Conservation (phyloP, 306 rosid genomes). For the Rosa lucieae region DNA sequence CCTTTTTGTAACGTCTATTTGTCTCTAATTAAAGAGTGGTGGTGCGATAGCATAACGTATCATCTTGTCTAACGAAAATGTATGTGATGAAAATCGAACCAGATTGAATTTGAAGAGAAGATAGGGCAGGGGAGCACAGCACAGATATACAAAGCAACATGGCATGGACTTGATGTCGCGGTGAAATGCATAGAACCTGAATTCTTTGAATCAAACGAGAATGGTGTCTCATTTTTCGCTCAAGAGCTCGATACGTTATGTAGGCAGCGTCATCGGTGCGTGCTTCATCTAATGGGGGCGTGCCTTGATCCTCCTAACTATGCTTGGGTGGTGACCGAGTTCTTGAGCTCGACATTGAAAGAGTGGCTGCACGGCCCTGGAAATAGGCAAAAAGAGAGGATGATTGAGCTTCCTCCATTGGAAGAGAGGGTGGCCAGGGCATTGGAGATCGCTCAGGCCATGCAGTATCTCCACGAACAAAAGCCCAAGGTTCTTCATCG, state of each 20-base stretch:
- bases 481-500: slow-evolving; percentile 71
- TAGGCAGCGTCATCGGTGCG: slow-evolving; percentile 62
- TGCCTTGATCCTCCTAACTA: slow-evolving; percentile 69
- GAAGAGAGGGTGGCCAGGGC: slow-evolving; percentile 51
- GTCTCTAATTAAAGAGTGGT: neutral
- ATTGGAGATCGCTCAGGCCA: slow-evolving; percentile 65
- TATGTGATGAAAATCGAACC: neutral
- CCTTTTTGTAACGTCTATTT: neutral
- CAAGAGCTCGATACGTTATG: slow-evolving; percentile 71
- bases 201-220: slow-evolving; percentile 52
- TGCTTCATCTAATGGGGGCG: slow-evolving; percentile 75
- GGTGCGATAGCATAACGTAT: neutral
- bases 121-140: slow-evolving; percentile 78
- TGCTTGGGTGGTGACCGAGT: slow-evolving; percentile 76
- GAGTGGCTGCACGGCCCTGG: slow-evolving; percentile 83
- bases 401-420: slow-evolving; percentile 46
- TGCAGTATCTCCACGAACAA: slow-evolving; percentile 85
- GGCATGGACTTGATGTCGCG: slow-evolving; percentile 76
- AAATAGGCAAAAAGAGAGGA: slow-evolving; percentile 39
- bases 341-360: slow-evolving; percentile 44
- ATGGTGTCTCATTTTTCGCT: slow-evolving; percentile 51
- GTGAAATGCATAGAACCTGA: slow-evolving; percentile 61
- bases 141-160: slow-evolving; percentile 56
- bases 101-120: slow-evolving; percentile 62
- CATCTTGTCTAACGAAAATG: neutral